Evolutionary conservation across 495 filamentous ascomycete genomes (phyloP), one percentile per base, ranked within the genome.

Genomic region (Monascus purpureus): DNA sequence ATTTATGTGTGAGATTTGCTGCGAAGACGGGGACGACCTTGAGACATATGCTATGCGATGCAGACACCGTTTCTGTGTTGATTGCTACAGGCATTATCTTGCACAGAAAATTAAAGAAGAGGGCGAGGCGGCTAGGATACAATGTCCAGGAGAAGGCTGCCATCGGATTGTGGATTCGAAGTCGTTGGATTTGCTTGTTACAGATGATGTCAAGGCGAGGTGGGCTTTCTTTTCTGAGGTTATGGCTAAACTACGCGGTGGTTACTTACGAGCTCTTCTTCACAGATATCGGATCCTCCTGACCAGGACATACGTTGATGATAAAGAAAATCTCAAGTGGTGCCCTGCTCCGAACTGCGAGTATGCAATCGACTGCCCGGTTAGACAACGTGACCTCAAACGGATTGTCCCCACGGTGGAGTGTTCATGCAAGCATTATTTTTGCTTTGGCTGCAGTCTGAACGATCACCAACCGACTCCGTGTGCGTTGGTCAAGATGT

Each of bases 391-490:
- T 37, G 86, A 94, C 28, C 67, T 96, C 4, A 65, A 70, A 37
- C 76, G 72, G 31, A 73, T 93, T 13, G 88, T 97, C 0, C 90
- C 90, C 1, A 93, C 86, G 0, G 90, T 97, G 1, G 61, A 70
- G 19, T 97, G 90, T 54, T 51, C 61, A 4, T 97, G 90, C 59
- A 71, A 75, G 16, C 73, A 93, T 42, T 63, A 73, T 31, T 97
- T 95, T 53, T 97, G 90, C 56, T 96, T 96, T 42, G 90, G 90
- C n/a, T 97, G 90, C 55, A 73, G 78, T n/a, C 57, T 84, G 27
- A 76, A 64, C 45, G 90, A 97, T 50, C 90, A 97, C 41, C 90
- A 93, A 44, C 90, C 90, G 14, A 77, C 88, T 2, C 90, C 90
- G 0, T 97, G 90, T 48, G 68, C 74, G 17, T 62, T 95, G 28